phyloP scores from a whole-genome alignment of 352 stramenopile genomes.

The Phytophthora cajani region DNA sequence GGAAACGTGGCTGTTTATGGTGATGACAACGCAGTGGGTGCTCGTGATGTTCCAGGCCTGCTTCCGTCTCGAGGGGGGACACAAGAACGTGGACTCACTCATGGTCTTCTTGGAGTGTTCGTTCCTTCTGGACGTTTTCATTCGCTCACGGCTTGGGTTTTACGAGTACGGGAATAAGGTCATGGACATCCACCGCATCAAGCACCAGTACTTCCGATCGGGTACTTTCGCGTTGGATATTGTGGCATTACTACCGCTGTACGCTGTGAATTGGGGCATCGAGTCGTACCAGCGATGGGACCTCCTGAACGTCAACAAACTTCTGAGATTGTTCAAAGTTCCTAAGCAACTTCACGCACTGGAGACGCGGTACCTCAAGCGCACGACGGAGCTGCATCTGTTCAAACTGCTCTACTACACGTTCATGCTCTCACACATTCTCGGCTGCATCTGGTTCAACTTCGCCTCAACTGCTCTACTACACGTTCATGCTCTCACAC shows the following conservation, averaged over 20 bases:
- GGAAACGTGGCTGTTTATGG: conserved; percentile 64
- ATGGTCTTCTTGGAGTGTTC: conserved; percentile 42
- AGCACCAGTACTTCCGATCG: conserved; percentile 48
- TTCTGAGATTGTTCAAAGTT: conserved; percentile 56
- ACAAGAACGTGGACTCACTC: conserved; percentile 19
- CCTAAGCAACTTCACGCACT: conserved; percentile 52
- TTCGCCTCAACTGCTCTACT: conserved; percentile 72
- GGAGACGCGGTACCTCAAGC: conserved; percentile 63
- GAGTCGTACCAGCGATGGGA: conserved; percentile 29
- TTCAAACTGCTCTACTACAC: conserved; percentile 75
- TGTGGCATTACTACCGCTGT: conserved; percentile 51
- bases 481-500: conserved; percentile 61
- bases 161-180: conserved; percentile 74
- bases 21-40: conserved; percentile 53
- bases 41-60: conserved; percentile 50
- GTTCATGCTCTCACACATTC: conserved; percentile 56
- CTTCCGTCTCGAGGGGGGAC: conserved; percentile 18
- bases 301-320: conserved; percentile 66
- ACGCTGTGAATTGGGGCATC: conserved; percentile 49
- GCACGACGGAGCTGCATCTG: conserved; percentile 53
- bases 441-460: conserved; percentile 64
- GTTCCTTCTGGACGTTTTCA: conserved; percentile 58
- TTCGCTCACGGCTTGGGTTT: conserved; percentile 56
- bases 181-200: conserved; percentile 42
- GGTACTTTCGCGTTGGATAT: conserved; percentile 48